phyloP scores from a whole-genome alignment of 2,329 filamentous ascomycete genomes.

The Colletotrichum aenigma region DNA sequence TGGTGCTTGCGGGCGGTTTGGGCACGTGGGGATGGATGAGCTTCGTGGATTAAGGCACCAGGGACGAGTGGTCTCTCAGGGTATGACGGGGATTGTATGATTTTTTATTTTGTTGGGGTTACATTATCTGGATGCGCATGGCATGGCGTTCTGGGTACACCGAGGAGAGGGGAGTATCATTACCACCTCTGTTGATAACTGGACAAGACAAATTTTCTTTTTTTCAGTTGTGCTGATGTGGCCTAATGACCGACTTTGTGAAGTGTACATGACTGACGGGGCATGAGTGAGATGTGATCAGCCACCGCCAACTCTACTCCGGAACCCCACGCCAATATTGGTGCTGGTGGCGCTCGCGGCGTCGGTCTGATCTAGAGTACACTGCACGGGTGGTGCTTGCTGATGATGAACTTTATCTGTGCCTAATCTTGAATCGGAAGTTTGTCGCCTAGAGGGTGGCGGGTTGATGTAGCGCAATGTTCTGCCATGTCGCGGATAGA shows the following conservation, averaged over 20 bases:
- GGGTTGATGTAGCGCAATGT: not conserved
- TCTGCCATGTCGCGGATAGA: not conserved
- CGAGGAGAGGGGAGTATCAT: not conserved
- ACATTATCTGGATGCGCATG: conserved; percentile 18
- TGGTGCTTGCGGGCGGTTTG: conserved; percentile 44
- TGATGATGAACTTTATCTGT: not conserved
- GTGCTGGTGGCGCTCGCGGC: not conserved
- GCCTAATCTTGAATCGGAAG: not conserved
- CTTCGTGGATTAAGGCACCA: not conserved
- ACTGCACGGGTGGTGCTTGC: not conserved
- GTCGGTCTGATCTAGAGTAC: not conserved
- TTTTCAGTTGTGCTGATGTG: not conserved
- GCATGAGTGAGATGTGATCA: not conserved
- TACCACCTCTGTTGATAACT: not conserved
- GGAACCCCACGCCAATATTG: not conserved
- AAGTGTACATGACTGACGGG: not conserved
- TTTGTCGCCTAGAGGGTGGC: not conserved
- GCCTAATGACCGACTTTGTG: not conserved
- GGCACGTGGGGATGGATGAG: conserved; percentile 58
- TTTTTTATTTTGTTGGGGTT: not conserved
- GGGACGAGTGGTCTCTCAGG: not conserved
- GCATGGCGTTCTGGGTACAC: conserved; percentile 15
- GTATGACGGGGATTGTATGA: not conserved
- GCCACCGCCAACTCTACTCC: not conserved
- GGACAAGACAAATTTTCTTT: not conserved